Conservation (phyloP, 208 protist species). For the Acanthamoeba quina region DNA sequence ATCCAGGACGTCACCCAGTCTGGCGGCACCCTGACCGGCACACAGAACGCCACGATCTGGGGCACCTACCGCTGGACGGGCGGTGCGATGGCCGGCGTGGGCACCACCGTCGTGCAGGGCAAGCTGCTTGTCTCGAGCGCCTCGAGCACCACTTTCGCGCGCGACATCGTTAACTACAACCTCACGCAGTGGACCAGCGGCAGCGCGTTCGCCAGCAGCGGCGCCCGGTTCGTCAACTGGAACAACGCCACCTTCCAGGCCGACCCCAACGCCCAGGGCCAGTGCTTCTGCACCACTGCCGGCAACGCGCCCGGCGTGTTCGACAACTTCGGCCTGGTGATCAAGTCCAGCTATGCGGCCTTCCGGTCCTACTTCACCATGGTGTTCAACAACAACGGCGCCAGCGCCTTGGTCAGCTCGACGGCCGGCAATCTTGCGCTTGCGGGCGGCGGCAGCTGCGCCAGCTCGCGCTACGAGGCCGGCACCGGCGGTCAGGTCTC, state of each 20-base stretch:
- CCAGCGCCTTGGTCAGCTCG: constrained; percentile 13
- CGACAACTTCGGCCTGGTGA: constrained; percentile 40
- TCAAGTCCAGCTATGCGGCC: neutral
- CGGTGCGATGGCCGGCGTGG: constrained; percentile 42
- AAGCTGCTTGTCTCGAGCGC: neutral
- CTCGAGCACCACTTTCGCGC: neutral
- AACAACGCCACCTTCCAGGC: constrained; percentile 70
- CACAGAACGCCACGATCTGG: constrained; percentile 21
- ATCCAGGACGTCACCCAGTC: constrained; percentile 18
- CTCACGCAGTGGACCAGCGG: constrained; percentile 41
- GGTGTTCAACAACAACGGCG: constrained; percentile 19
- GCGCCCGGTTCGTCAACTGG: constrained; percentile 51
- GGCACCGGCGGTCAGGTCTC: neutral
- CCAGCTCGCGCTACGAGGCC: neutral
- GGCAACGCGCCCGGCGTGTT: constrained; percentile 64
- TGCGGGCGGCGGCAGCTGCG: constrained; percentile 35
- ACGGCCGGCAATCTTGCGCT: constrained; percentile 25
- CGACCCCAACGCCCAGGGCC: neutral
- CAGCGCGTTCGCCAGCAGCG: neutral
- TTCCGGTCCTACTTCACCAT: neutral
- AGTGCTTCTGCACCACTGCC: constrained; percentile 32
- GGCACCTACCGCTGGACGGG: constrained; percentile 51
- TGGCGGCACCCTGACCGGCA: constrained; percentile 47
- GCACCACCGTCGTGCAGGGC: constrained; percentile 53
- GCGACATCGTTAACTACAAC: constrained; percentile 66